Evolutionary conservation across 2,329 filamentous ascomycete species (phyloP).

Genomic region (Teratosphaeria pseudoeucalypti): DNA sequence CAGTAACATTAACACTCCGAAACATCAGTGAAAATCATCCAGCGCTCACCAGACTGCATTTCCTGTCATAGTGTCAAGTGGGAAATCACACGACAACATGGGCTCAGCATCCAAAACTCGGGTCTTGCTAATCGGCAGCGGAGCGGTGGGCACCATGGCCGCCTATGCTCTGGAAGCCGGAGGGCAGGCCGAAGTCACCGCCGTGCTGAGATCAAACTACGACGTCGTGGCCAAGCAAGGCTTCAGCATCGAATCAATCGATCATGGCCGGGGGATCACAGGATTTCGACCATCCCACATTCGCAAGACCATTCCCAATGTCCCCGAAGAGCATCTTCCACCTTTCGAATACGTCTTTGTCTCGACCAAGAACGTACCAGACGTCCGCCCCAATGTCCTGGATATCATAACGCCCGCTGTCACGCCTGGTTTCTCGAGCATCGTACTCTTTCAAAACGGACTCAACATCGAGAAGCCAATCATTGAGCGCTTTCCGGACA

Average conservation of each 20-base stretch:
- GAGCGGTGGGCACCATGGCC: constrained; percentile 47
- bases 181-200: constrained; percentile 42
- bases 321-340: constrained; percentile 19
- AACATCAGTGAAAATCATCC: neutral
- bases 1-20: neutral
- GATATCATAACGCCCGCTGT: constrained; percentile 45
- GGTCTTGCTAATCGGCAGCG: constrained; percentile 42
- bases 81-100: neutral
- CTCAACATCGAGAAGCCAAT: constrained; percentile 53
- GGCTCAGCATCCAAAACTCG: neutral
- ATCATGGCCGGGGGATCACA: constrained; percentile 39
- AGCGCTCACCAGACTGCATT: neutral
- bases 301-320: constrained; percentile 38
- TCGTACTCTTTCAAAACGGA: constrained; percentile 53
- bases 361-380: constrained; percentile 49
- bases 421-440: constrained; percentile 39
- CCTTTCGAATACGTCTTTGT: constrained; percentile 47
- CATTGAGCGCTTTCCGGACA: constrained; percentile 39
- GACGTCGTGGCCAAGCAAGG: constrained; percentile 37
- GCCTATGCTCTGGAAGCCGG: constrained; percentile 45
- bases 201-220: constrained; percentile 49
- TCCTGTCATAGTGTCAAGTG: neutral
- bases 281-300: constrained; percentile 26
- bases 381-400: constrained; percentile 38
- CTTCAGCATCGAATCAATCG: constrained; percentile 45